A percentile compares a stretch with the other conserved stretches of the same genome.
phyloP scores from a whole-genome alignment of 2,329 filamentous ascomycete genomes.

The Pseudogymnoascus sp. region DNA sequence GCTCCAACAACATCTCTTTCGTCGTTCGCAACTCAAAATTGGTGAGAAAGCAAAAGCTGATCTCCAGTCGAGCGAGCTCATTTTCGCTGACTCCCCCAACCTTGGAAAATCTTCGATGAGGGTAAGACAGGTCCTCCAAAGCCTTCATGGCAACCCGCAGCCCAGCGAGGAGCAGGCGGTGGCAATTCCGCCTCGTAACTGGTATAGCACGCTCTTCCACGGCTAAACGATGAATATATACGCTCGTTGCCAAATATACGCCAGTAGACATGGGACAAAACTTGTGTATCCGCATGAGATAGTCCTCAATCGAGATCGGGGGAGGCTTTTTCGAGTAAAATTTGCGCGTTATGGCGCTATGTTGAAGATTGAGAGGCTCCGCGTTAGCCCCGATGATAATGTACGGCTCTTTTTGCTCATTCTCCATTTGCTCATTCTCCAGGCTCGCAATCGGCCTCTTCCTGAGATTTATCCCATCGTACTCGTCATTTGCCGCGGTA shows the following conservation, averaged over 20 bases:
- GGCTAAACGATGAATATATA: conserved; percentile 79
- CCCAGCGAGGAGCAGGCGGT: conserved; percentile 77
- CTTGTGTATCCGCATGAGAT: conserved; percentile 77
- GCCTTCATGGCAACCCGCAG: conserved; percentile 89
- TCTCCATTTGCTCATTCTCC: conserved; percentile 18
- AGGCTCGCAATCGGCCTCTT: conserved; percentile 27
- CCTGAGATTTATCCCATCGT: conserved; percentile 52
- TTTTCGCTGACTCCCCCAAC: conserved; percentile 81
- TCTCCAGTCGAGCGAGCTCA: conserved; percentile 79
- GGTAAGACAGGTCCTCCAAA: conserved; percentile 85
- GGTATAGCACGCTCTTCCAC: conserved; percentile 71
- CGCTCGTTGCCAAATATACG: conserved; percentile 82
- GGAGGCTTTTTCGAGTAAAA: conserved; percentile 89
- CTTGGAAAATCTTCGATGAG: conserved; percentile 74
- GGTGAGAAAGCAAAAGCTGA: conserved; percentile 82
- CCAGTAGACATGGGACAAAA: conserved; percentile 92
- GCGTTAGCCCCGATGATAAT: conserved; percentile 62
- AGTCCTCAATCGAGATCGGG: conserved; percentile 75
- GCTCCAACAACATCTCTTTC: conserved; percentile 46
- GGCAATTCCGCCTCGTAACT: conserved; percentile 77
- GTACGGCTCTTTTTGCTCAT: conserved; percentile 39
- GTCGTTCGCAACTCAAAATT: conserved; percentile 72
- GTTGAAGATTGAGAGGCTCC: conserved; percentile 69
- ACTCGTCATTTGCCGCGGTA: conserved; percentile 31
- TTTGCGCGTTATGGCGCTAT: conserved; percentile 79